phyloP scores from a whole-genome alignment of 176 grass and related monocot genomes.

The Poa annua region DNA sequence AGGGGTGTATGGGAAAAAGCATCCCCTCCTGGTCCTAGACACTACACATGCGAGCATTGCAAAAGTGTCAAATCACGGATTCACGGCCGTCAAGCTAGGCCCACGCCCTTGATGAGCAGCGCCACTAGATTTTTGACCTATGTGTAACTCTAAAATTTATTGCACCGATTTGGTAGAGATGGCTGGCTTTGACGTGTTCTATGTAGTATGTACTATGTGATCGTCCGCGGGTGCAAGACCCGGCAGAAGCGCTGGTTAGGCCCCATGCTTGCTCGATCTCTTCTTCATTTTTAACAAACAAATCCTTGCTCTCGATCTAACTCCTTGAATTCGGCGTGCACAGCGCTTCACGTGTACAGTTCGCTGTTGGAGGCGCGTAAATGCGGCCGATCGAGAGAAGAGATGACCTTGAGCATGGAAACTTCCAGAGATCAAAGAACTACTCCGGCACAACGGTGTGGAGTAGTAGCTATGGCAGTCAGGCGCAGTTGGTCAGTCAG shows the following conservation, averaged over 20 bases:
- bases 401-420: conserved; percentile 12
- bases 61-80: neutral
- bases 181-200: neutral
- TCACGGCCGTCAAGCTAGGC: neutral
- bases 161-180: conserved; percentile 59
- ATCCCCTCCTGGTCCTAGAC: conserved; percentile 3
- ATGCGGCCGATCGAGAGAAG: conserved; percentile 5
- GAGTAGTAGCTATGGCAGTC: neutral
- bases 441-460: neutral
- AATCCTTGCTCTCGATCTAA: neutral
- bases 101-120: conserved; percentile 1
- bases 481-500: too few relatives aligned
- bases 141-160: conserved; percentile 38
- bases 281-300: too few relatives aligned
- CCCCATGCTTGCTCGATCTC: neutral
- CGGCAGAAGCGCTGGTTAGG: conserved; percentile 13
- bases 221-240: conserved; percentile 1
- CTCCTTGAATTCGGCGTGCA: conserved; percentile 20
- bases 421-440: neutral
- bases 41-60: conserved; percentile 33
- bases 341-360: neutral
- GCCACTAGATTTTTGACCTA: conserved; percentile 34
- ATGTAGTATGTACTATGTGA: neutral
- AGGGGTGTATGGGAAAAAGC: neutral
- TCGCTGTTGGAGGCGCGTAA: conserved; percentile 37